Evolutionary conservation across 2,329 filamentous ascomycete genomes (phyloP).

Genomic region (Rutstroemia sp.): DNA sequence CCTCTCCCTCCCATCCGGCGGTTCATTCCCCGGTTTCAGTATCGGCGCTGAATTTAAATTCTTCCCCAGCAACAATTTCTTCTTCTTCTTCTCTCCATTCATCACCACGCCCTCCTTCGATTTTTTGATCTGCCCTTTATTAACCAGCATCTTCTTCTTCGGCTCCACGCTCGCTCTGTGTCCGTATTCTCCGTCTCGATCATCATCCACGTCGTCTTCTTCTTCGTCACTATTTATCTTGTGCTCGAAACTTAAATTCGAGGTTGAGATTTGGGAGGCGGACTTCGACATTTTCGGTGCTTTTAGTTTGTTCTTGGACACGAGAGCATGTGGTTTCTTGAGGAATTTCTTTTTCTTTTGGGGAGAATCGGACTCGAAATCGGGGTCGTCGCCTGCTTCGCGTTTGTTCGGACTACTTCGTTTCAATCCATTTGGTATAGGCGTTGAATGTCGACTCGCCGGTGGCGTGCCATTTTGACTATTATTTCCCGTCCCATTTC

Average conservation of each 20-base stretch:
- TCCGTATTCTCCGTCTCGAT: slow-evolving; percentile 24
- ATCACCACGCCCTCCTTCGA: slow-evolving; percentile 4
- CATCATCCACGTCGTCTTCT: slow-evolving; percentile 23
- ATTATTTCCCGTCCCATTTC: slow-evolving; percentile 29
- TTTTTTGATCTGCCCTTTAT: slow-evolving; percentile 12
- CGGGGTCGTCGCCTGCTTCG: slow-evolving; percentile 26
- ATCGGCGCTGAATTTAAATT: slow-evolving; percentile 2
- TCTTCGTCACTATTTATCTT: slow-evolving; percentile 18
- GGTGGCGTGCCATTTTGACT: slow-evolving; percentile 50
- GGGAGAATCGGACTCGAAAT: slow-evolving; percentile 24
- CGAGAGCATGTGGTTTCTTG: slow-evolving; percentile 17
- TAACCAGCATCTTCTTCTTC: slow-evolving; percentile 22
- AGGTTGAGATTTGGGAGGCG: slow-evolving; percentile 12
- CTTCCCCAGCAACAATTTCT: slow-evolving; percentile 14
- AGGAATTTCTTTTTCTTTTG: slow-evolving; percentile 27
- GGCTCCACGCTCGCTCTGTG: slow-evolving; percentile 18
- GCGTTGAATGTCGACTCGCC: slow-evolving; percentile 56
- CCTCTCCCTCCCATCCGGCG: slow-evolving; percentile 3
- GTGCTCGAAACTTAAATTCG: slow-evolving; percentile 23
- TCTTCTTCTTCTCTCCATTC: slow-evolving; percentile 8
- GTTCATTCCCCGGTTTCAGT: slow-evolving; percentile 5
- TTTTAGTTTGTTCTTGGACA: slow-evolving; percentile 21
- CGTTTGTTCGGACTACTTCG: slow-evolving; percentile 27
- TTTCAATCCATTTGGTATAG: slow-evolving; percentile 29
- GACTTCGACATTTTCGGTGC: slow-evolving; percentile 21